A percentile compares a stretch with the other conserved stretches of the same genome.
Evolutionary conservation across 306 rosid species (phyloP).

Genomic region (Vigna unguiculata): DNA sequence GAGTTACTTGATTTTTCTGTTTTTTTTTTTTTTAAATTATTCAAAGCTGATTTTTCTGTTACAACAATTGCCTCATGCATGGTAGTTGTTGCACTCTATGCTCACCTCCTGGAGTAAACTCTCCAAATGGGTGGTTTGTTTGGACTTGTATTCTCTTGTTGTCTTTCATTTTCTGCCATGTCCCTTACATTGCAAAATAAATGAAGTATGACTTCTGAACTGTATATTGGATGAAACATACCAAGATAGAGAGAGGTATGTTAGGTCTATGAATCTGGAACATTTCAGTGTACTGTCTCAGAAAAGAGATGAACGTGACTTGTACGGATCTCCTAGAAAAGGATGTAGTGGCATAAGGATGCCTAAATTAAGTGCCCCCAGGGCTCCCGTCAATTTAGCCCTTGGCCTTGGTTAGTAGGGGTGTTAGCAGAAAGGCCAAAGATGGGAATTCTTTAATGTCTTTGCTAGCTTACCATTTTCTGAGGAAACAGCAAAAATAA

Average conservation of each 20-base stretch:
- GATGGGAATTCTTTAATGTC: neutral
- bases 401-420: neutral
- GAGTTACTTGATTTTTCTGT: neutral
- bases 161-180: conserved; percentile 1
- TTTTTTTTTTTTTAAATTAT: neutral
- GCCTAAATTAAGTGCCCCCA: neutral
- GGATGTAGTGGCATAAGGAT: neutral
- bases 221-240: neutral
- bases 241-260: neutral
- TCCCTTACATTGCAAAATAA: too few species aligned
- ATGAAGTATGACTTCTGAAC: too few species aligned
- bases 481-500: neutral
- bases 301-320: neutral
- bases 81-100: neutral
- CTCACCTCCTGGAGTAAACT: neutral
- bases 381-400: neutral
- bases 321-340: neutral
- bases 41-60: neutral
- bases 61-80: neutral
- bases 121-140: neutral
- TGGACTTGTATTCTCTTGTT: neutral
- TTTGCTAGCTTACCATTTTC: conserved; percentile 13
- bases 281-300: neutral
- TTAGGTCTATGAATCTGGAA: neutral
- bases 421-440: neutral